Evolutionary conservation across 2,329 filamentous ascomycete genomes (phyloP).

Genomic region (Coccinonectria pachysandricola): DNA sequence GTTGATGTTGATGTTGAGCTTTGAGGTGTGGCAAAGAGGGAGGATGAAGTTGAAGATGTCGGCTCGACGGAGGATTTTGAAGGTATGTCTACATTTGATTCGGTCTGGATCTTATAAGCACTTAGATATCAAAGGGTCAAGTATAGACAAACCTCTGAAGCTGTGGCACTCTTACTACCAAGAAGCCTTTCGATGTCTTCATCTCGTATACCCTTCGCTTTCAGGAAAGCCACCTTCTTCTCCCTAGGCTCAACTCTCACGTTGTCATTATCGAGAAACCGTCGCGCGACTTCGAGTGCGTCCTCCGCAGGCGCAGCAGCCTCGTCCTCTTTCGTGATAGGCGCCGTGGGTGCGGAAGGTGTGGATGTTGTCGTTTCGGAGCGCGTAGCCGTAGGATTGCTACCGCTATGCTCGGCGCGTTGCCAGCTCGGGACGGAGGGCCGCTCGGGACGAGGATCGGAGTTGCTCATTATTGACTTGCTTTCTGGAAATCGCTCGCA

Average conservation of each 20-base stretch:
- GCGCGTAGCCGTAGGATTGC: conserved; percentile 8
- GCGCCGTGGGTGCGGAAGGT: too few relatives aligned
- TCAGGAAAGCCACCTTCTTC: conserved; percentile 66
- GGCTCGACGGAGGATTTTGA: too few relatives aligned
- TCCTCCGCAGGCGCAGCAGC: conserved; percentile 9
- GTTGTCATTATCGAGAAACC: conserved; percentile 65
- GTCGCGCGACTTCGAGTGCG: conserved; percentile 52
- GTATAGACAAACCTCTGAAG: conserved; percentile 10
- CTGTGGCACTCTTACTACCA: conserved; percentile 12
- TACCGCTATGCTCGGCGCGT: conserved; percentile 10
- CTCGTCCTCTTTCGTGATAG: background rate
- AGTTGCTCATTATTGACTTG: conserved; percentile 23
- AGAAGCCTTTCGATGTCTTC: conserved; percentile 62
- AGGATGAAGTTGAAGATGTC: conserved; percentile 5
- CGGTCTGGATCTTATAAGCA: too few relatives aligned
- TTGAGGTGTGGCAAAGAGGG: conserved; percentile 9
- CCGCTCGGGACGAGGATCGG: conserved; percentile 16
- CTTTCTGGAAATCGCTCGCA: too few relatives aligned
- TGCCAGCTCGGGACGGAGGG: conserved; percentile 24
- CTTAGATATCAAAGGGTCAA: background rate
- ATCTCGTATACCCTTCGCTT: conserved; percentile 61
- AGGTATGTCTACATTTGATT: too few relatives aligned
- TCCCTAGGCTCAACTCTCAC: conserved; percentile 60
- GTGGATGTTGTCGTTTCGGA: conserved; percentile 10
- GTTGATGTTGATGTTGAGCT: conserved; percentile 17